A percentile compares a stretch with the other conserved stretches of the same genome.
phyloP scores from a whole-genome alignment of 2,329 filamentous ascomycete genomes.

The Polytolypa hystricis region DNA sequence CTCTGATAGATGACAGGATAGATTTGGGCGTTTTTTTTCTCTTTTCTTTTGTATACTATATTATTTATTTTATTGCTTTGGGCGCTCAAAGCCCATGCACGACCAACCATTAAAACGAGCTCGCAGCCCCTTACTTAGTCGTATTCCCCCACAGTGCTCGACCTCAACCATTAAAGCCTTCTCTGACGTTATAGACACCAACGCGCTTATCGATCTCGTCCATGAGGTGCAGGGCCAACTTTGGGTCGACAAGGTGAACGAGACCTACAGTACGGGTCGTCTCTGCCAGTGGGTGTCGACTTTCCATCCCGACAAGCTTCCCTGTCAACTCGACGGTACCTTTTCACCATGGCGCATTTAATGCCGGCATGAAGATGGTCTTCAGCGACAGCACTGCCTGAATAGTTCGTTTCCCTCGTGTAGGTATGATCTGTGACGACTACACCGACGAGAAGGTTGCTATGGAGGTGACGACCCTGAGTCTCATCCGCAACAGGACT shows the following conservation, averaged over 20 bases:
- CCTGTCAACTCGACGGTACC: constrained; percentile 21
- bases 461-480: constrained; percentile 20
- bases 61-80: no score
- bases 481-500: constrained; percentile 17
- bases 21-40: no score
- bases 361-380: constrained; percentile 23
- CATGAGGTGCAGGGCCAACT: constrained; percentile 14
- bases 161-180: constrained; percentile 3
- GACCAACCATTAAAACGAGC: no score
- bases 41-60: no score
- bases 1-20: no score
- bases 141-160: no score
- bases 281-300: constrained; percentile 24
- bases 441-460: constrained; percentile 22
- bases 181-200: constrained; percentile 15
- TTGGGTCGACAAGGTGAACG: constrained; percentile 17
- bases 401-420: constrained; percentile 23
- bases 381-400: constrained; percentile 20
- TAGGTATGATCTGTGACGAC: constrained; percentile 18
- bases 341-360: constrained; percentile 25
- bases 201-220: constrained; percentile 14
- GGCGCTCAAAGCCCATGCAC: no score
- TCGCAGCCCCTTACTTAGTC: no score
- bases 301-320: constrained; percentile 23
- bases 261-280: constrained; percentile 11